Base-by-base conservation (phyloP, 2,329 filamentous ascomycete species). In the Aspergillus brunneoviolaceus region DNA sequence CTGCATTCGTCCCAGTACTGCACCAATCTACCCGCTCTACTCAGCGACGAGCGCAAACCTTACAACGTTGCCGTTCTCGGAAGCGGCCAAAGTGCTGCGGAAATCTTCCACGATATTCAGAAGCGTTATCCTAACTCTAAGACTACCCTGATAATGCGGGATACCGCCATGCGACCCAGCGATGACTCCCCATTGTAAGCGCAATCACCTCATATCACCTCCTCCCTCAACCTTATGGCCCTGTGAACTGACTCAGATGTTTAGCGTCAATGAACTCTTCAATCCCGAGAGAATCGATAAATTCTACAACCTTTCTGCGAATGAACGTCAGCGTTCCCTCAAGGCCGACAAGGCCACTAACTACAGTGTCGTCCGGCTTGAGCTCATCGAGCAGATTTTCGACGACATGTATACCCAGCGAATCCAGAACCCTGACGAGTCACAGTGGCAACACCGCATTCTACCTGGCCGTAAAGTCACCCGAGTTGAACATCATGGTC, bases 161-260 rank as follows among this genome's bases (percentile, higher is more conserved):
- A 89, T 48, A 86, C 92, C 64, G 92, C 94, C 59, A 79, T 99
- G 61, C 87, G 90, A 68, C 94, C 94, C 1, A 96, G 92, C 72
- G 94, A 99, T 72, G 95, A 98, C 75, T 96, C 92, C 57, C 95
- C 94, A 19, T 98, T 98, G 90, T 93, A 81, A 81, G 89, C 64
- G 31, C 31, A 58, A 6, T n/a, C 14, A 7, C 14, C 39, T 45
- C 39, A 35, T 35, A 35, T 3, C 33, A 12, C 14, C 25, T 9
- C 39, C n/a, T 31, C 48, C 39, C 5, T 11, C 19, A 39, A 25
- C n/a, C n/a, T 39, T 52, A 39, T 21, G 12, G 2, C 42, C 5
- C 39, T n/a, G 16, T 45, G 14, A 50, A 11, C 49, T 62, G 59
- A 63, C 60, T 58, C 53, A 60, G 19, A n/a, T 19, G n/a, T 48